phyloP scores from a whole-genome alignment of 164 flowering plant genomes.

The Stephania japonica region DNA sequence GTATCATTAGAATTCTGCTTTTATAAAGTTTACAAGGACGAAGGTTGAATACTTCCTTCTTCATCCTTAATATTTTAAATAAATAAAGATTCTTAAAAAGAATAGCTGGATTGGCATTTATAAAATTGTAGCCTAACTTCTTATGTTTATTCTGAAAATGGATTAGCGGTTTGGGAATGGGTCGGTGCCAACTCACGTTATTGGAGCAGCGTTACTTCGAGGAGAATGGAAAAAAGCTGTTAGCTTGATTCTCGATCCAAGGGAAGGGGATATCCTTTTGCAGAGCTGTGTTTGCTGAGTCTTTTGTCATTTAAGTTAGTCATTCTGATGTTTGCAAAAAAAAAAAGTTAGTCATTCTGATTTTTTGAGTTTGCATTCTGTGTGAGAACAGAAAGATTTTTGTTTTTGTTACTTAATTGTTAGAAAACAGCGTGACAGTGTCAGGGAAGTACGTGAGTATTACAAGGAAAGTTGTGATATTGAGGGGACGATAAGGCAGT shows the following conservation, averaged over 20 bases:
- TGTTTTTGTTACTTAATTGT: slow-evolving; percentile 39
- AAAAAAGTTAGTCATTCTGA: not conserved
- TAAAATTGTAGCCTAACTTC: not conserved
- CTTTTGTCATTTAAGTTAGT: not conserved
- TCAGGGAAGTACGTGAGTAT: slow-evolving; percentile 61
- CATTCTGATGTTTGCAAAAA: not conserved
- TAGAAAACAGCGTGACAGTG: slow-evolving; percentile 51
- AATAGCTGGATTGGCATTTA: not conserved
- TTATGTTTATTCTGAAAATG: slow-evolving; percentile 9
- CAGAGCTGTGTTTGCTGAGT: not conserved
- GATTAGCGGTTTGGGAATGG: slow-evolving; percentile 94
- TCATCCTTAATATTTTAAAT: not conserved
- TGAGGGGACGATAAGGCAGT: slow-evolving; percentile 67
- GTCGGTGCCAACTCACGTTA: slow-evolving; percentile 76
- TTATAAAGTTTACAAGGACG: not conserved
- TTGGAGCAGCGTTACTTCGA: slow-evolving; percentile 83
- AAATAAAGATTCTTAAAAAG: not conserved
- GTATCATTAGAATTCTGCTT: not conserved
- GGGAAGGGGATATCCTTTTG: slow-evolving; percentile 97
- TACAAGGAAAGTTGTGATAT: slow-evolving; percentile 74
- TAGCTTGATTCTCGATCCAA: slow-evolving; percentile 84
- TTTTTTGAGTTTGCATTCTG: not conserved
- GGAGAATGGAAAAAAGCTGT: slow-evolving; percentile 92
- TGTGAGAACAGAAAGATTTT: not conserved
- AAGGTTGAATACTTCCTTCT: not conserved